Evolutionary conservation across 139 green algal genomes (phyloP).

Genomic region (Volvox africanus): DNA sequence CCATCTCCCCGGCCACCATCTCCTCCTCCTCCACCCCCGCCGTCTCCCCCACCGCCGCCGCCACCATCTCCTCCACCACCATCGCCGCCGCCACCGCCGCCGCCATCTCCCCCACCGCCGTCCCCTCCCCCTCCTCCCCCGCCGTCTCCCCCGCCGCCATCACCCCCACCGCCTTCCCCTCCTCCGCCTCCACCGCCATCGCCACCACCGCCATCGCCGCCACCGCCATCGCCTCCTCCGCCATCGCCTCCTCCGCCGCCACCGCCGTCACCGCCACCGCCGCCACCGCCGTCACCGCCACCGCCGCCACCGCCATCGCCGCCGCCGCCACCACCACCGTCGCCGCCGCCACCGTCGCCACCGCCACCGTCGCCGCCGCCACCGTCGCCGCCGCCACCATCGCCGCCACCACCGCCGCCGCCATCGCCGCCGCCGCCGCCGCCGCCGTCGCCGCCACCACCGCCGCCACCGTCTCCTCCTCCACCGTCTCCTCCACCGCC

Average conservation of each 20-base stretch:
- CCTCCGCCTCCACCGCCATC: neutral
- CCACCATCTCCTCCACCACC: neutral
- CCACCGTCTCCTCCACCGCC: neutral
- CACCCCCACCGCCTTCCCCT: neutral
- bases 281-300: neutral
- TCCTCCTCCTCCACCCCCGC: neutral
- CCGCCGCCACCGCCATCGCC: neutral
- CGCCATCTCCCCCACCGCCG: neutral
- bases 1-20: neutral
- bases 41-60: neutral
- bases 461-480: neutral
- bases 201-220: neutral
- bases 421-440: neutral
- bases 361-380: neutral
- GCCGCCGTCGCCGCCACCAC: neutral
- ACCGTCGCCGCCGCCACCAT: neutral
- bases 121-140: neutral
- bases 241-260: neutral
- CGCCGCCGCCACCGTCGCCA: neutral
- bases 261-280: neutral
- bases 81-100: neutral
- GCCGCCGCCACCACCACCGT: neutral
- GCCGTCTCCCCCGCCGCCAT: neutral
- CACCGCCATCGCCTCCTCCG: neutral
- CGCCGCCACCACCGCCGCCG: neutral